Evolutionary conservation across 768 basidiomycete genomes (phyloP).

Genomic region (Lentinula sp.): DNA sequence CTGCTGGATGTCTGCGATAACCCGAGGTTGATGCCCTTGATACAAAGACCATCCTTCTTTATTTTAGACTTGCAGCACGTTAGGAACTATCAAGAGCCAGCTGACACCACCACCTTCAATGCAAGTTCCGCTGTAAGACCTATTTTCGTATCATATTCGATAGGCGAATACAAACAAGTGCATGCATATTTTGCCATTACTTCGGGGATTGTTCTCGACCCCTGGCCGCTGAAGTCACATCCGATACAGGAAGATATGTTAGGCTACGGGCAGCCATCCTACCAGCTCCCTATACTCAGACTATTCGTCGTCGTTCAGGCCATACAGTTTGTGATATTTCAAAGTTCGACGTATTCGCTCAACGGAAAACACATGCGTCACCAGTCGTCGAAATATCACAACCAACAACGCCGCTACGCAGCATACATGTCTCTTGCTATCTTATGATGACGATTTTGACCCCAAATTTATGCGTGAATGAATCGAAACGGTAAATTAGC

Average conservation of each 20-base stretch:
- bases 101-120: constrained; percentile 32
- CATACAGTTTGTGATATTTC: too few species aligned
- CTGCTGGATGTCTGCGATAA: not conserved
- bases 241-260: constrained; percentile 28
- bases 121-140: constrained; percentile 27
- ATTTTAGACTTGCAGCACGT: constrained; percentile 25
- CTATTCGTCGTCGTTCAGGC: too few species aligned
- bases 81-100: constrained; percentile 30
- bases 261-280: constrained; percentile 15
- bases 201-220: not conserved
- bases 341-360: not conserved
- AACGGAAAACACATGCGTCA: not conserved
- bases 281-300: constrained; percentile 14
- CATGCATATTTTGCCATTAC: not conserved
- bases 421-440: not conserved
- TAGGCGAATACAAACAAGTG: constrained; percentile 16
- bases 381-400: not conserved
- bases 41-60: not conserved
- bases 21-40: not conserved
- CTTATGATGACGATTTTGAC: not conserved
- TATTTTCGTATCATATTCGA: constrained; percentile 31
- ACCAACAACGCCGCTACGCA: not conserved
- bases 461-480: not conserved
- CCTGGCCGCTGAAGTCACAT: constrained; percentile 23
- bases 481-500: not conserved